Base-by-base conservation (phyloP, 768 basidiomycete genomes). In the Mycena albidolilacea region DNA sequence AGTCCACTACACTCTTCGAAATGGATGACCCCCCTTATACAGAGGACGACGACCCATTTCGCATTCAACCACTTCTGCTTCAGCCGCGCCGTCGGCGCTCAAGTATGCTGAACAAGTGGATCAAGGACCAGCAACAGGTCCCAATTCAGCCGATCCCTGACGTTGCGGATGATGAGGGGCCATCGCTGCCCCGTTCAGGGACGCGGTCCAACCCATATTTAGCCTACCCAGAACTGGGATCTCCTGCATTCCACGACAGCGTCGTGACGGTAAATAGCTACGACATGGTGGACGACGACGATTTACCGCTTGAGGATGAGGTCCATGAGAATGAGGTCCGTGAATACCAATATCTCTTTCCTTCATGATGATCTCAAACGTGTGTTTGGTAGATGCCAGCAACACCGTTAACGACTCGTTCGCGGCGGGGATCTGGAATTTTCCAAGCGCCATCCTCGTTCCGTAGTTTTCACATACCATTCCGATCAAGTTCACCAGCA, bases 61-160 rank as follows among this genome's bases (percentile, higher is more conserved):
- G 82, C 75, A 82, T 84, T 52, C 81, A 78, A 44, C 84, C 85
- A 38, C 76, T 82, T 50, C 71, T 81, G 54, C 78, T 75, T 41
- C 79, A 81, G 68, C 82, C 82, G 30, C 82, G 83, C 55, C 84
- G 82, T 50, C 78, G 82, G 73, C 85, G 85, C 54, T 87, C 88
- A n/a, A 88, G 87, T 76, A 80, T 88, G 80, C 83, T 90, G 67
- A 82, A 87, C 79, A 86, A 86, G 76, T 90, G 88, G 88, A 88
- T 90, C 60, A 80, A 84, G 64, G 87, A 89, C 64, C 88, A 89
- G 77, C 87, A 87, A 55, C 64, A 64, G 54, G 46, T 63, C 69
- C 55, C 79, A 64, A 66, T 23, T 21, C 9, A 21, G n/a, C 52
- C 9, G n/a, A 21, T 46, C 46, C 46, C 5, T 74, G 52, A 65